Percentiles rank a stretch among this genome's conserved stretches.
These are phyloP conservation scores for Blastomyces parvus DNA, from an alignment of 2,329 filamentous ascomycete genomes.

Conservation along the genomic window DNA sequence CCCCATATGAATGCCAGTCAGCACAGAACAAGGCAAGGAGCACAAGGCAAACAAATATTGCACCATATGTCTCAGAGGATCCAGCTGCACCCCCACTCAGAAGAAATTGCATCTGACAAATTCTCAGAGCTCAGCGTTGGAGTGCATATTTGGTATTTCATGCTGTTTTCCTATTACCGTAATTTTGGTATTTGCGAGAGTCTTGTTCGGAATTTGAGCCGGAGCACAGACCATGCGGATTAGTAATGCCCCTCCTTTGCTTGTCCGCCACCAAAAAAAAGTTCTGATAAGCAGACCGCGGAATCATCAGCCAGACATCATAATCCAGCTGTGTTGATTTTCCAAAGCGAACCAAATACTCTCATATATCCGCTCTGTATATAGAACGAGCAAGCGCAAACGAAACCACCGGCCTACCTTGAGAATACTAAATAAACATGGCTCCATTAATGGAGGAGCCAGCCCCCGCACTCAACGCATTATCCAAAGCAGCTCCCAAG, in stretches of 20 bases:
- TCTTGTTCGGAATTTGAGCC: too few relatives aligned
- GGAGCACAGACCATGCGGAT: not conserved
- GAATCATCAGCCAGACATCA: not conserved
- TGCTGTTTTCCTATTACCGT: too few relatives aligned
- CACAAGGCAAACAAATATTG: too few relatives aligned
- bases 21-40: too few relatives aligned
- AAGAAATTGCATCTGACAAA: too few relatives aligned
- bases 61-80: too few relatives aligned
- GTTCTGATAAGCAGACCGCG: not conserved
- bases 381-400: not conserved
- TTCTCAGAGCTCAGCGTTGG: too few relatives aligned
- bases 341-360: not conserved
- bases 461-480: constrained; percentile 61
- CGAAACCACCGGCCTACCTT: not conserved
- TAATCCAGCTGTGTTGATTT: not conserved
- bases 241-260: not conserved
- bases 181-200: too few relatives aligned
- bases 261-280: not conserved
- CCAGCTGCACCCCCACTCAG: too few relatives aligned
- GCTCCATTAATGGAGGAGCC: constrained; percentile 71
- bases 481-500: constrained; percentile 66
- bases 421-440: constrained; percentile 44
- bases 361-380: not conserved
- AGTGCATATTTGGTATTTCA: too few relatives aligned
- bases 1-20: too few relatives aligned